Percentiles rank a stretch among this genome's conserved stretches.
Evolutionary conservation across 345 rosid species (phyloP).

Genomic region (Sonneratia alba): DNA sequence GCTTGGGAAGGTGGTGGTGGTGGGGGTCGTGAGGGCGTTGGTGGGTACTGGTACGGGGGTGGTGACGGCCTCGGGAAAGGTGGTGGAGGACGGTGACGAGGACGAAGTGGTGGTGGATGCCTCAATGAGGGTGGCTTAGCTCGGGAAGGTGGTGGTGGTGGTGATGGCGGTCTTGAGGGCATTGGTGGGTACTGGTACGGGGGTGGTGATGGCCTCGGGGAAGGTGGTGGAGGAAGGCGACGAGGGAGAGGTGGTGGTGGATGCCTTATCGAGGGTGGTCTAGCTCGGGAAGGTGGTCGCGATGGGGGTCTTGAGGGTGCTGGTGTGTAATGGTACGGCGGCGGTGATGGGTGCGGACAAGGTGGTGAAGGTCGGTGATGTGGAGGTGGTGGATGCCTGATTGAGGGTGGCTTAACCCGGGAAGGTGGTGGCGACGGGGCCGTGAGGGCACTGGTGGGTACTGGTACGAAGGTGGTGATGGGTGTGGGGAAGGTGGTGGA

Average conservation of each 20-base stretch:
- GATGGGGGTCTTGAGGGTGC: too few species aligned
- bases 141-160: conserved; percentile 4
- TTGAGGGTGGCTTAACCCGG: conserved; percentile 3
- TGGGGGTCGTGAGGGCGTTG: not conserved
- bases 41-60: not conserved
- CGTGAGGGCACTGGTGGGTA: too few species aligned
- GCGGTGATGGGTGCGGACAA: not conserved
- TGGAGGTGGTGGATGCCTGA: conserved; percentile 4
- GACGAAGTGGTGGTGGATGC: not conserved
- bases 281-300: conserved; percentile 3
- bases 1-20: not conserved
- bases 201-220: not conserved
- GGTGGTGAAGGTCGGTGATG: not conserved
- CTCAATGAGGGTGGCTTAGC: not conserved
- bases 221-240: not conserved
- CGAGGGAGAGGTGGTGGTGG: conserved; percentile 1
- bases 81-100: not conserved
- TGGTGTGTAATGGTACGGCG: not conserved
- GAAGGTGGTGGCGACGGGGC: conserved; percentile 3
- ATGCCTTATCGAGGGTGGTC: not conserved
- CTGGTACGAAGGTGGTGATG: not conserved
- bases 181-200: not conserved
- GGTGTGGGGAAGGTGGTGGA: not conserved
- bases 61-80: not conserved
- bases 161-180: not conserved